Base-by-base conservation (phyloP, 352 stramenopile species). In the Globisporangium abappressorium region DNA sequence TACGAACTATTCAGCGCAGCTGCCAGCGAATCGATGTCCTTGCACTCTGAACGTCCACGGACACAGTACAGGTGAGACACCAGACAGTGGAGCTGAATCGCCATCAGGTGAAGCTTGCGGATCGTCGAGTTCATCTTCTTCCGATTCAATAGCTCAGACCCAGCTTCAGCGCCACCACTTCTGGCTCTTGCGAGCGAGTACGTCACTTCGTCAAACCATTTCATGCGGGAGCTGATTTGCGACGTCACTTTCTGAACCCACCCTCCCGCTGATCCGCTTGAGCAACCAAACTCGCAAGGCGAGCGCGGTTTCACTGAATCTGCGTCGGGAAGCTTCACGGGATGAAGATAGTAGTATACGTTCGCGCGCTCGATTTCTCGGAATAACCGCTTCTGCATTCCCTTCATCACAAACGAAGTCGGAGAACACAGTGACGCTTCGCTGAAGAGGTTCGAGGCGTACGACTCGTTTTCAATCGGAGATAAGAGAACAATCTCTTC, bases 71-170 rank as follows among this genome's bases (percentile, higher is more conserved):
- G 36, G 64, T 93, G 83, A 1, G 79, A 87, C 11, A 93, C 73
- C 5, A 93, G 65, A 18, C 81, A 90, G 62, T 93, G 85, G 12
- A 93, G 51, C 60, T 93, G 85, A 58, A 93, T 87, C 0, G 83
- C 85, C 36, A 93, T 83, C 15, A 93, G 72, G 66, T 93, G 85
- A 26, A 93, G 64, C 62, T 93, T 93, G 5, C 85, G 83, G 36
- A 93, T 90, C 20, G 85, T 91, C 22, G 85, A 91, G 70, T 93
- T 93, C 75, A 91, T 83, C 64, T 93, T 93, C 74, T 91, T 91
- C 26, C 85, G 85, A 53, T 80, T 93, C 38, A 91, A 71, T 5
- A 87, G 60, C 46, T 91, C 81, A 47, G 87, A 82, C 3, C 78
- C 43, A 7, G 9, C 24, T 20, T 59, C 64, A 33, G 46, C 36